Base-by-base conservation (phyloP, 345 rosid genomes). In the Arabidopsis suecica region DNA sequence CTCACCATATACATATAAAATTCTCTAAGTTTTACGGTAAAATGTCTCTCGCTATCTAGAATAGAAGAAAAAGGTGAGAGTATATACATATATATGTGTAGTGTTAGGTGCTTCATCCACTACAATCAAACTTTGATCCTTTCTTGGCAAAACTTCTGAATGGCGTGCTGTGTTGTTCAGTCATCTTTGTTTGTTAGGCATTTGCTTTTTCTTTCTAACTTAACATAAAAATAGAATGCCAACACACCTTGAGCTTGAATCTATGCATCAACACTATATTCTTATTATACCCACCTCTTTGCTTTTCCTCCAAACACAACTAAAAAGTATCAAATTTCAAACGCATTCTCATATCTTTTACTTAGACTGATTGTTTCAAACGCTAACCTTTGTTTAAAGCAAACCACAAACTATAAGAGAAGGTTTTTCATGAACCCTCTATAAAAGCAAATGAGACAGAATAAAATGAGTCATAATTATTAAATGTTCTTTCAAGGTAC, bases 61-160 rank as follows among this genome's bases (percentile, higher is more conserved):
- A 34, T 47, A 47, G 49, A 41, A 22, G 38, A 5, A n/a, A 61
- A 40, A 11, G 25, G 64, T 53, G 38, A 7, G n/a, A 63, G 3
- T 55, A 20, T 41, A 32, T 54, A 48, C 55, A 64, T 69, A 76
- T 69, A 76, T 23, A 44, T 53, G 45, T 36, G 38, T 41, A 20
- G 68, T 42, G 68, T 51, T 68, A 68, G 74, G 34, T 68, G 69
- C 70, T 10, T 51, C 79, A 16, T 41, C 71, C 50, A 76, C 70
- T 28, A 75, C 13, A 34, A 18, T 38, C 51, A 65, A 48, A 6
- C 1, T 44, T 44, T 73, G 47, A 55, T 42, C 38, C 1, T 73
- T 63, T 41, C 65, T 65, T 45, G 47, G 65, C 65, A n/a, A 36
- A 40, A 65, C 60, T 65, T 65, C 11, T 47, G 14, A 20, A 28